Base-by-base conservation (phyloP, 1,139 yeast genomes). In the Suhomyces ambrosiae region DNA sequence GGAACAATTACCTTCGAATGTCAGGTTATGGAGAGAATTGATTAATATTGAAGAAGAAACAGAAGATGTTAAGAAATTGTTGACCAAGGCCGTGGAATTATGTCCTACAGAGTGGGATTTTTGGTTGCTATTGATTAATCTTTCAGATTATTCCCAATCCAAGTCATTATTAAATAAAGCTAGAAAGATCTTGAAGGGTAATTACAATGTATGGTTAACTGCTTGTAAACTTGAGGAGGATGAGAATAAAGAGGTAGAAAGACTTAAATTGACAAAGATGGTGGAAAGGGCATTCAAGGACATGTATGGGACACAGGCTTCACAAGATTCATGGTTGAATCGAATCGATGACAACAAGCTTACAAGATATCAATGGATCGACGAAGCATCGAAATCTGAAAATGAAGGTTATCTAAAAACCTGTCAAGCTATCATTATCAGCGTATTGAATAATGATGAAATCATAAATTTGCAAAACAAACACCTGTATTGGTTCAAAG, bases 141-240 rank as follows among this genome's bases (percentile, higher is more conserved):
- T 70, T 23, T 71, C 65, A 45, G 59, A 59, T 3, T 74, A 77
- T 39, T 50, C 58, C 5, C 74, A 71, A n/a, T 82, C 89, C 0
- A 76, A 76, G 45, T 53, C 61, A 12, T 61, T 79, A 0, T 61
- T 88, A 24, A 79, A 80, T 46, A 62, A 56, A 24, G 95, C 95
- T 0, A 65, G 87, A 42, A 78, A 77, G 44, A 58, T 61, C 0
- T 56, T 84, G 14, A 70, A 75, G 4, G 63, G 70, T 4, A 73
- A 79, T n/a, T 61, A 71, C 31, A 69, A 71, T 18, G 71, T 88
- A 1, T 87, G 95, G 94, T 61, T 87, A 1, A 70, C 82, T 0
- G 90, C 89, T 1, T 74, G 81, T 1, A 76, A 80, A 42, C 56
- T 88, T 11, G 95, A 88, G 58, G 95, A 87, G 52, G 67, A 74